Evolutionary conservation across 176 grass and related monocot species (phyloP).

Genomic region (Cymbopogon citratus): DNA sequence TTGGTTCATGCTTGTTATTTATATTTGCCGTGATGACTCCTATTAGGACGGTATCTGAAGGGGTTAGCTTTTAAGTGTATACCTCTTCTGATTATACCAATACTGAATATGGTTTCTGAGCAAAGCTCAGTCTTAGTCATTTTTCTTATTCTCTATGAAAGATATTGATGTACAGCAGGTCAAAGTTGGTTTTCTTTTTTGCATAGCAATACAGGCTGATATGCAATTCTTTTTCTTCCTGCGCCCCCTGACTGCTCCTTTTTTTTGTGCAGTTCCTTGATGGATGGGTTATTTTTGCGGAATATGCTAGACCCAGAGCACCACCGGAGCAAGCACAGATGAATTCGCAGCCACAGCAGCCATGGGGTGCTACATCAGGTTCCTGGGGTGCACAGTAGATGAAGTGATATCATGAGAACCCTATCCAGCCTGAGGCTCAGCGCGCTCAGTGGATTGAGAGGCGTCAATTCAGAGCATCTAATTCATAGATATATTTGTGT

Average conservation of each 20-base stretch:
- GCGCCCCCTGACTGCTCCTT: too few species aligned
- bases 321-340: conserved; percentile 27
- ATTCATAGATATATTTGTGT: neutral
- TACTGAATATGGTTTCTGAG: neutral
- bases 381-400: conserved; percentile 40
- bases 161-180: too few species aligned
- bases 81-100: conserved; percentile 6
- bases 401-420: neutral
- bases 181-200: too few species aligned
- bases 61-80: neutral
- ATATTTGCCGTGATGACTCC: too few species aligned
- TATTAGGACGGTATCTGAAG: conserved; percentile 4
- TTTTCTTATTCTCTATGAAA: too few species aligned
- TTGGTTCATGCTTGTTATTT: too few species aligned
- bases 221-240: too few species aligned
- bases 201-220: too few species aligned
- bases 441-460: neutral
- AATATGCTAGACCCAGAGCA: conserved; percentile 62
- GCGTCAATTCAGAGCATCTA: conserved; percentile 13
- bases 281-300: conserved; percentile 28
- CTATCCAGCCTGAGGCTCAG: neutral
- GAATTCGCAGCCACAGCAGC: conserved; percentile 27
- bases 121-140: too few species aligned
- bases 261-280: too few species aligned
- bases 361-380: conserved; percentile 38